Evolutionary conservation across 2,329 filamentous ascomycete genomes (phyloP).

Genomic region (Calonectria fujianensis): DNA sequence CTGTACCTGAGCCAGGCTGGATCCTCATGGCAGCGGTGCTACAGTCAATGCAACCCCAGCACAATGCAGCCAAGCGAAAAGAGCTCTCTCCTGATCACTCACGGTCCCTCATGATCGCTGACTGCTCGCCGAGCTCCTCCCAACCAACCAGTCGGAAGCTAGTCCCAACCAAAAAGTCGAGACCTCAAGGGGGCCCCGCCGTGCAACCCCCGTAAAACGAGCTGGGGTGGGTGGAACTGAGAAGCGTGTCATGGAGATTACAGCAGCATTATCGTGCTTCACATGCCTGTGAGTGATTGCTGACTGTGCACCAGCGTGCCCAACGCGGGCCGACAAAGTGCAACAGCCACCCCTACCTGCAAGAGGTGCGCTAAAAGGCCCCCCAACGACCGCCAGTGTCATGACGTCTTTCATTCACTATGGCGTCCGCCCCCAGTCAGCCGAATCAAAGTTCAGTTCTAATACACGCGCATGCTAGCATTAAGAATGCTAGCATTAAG

Average conservation of each 20-base stretch:
- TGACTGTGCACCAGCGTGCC: constrained; percentile 39
- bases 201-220: constrained; percentile 19
- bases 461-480: constrained; percentile 3
- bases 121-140: constrained; percentile 31
- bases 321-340: constrained; percentile 27
- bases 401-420: constrained; percentile 51
- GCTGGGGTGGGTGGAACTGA: constrained; percentile 30
- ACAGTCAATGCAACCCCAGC: constrained; percentile 45
- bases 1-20: constrained; percentile 37
- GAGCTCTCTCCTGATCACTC: constrained; percentile 23
- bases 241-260: constrained; percentile 39
- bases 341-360: background rate
- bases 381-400: constrained; percentile 35
- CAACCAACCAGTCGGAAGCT: constrained; percentile 39
- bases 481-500: background rate
- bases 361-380: constrained; percentile 42
- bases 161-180: constrained; percentile 23
- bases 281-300: constrained; percentile 48
- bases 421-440: constrained; percentile 11
- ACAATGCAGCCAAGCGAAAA: constrained; percentile 34
- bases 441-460: constrained; percentile 29
- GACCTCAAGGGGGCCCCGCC: constrained; percentile 29
- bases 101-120: constrained; percentile 28
- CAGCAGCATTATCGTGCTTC: constrained; percentile 44
- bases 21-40: constrained; percentile 40